Evolutionary conservation across 1,139 yeast genomes (phyloP).

Genomic region (Zygoascus meyerae): DNA sequence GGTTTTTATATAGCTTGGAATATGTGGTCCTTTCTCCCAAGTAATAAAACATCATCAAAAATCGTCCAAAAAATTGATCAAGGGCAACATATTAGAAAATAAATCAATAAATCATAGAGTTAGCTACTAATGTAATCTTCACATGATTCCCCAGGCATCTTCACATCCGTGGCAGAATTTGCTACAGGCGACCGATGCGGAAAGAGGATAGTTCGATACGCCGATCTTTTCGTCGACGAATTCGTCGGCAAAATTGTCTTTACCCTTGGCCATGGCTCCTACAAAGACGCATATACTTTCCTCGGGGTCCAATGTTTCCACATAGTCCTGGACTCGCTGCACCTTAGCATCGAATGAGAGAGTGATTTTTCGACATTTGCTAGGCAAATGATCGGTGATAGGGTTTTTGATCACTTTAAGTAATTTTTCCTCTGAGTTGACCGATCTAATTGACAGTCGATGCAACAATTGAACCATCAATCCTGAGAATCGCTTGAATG

Average conservation of each 20-base stretch:
- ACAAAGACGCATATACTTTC: conserved; percentile 97
- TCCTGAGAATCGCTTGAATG: conserved; percentile 95
- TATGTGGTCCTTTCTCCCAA: conserved; percentile 1
- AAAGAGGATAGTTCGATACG: conserved; percentile 87
- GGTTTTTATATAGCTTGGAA: not conserved
- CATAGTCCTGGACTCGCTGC: conserved; percentile 82
- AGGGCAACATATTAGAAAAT: not conserved
- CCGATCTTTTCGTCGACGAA: conserved; percentile 95
- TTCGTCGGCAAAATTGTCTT: conserved; percentile 95
- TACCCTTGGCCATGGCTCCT: conserved; percentile 99
- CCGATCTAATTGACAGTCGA: conserved; percentile 86
- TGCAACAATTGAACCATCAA: conserved; percentile 95
- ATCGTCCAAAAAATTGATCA: not conserved
- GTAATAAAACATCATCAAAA: conserved; percentile 3
- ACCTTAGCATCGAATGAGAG: conserved; percentile 92
- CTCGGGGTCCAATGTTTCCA: conserved; percentile 69
- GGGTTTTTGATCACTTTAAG: conserved; percentile 95
- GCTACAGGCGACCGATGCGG: conserved; percentile 97
- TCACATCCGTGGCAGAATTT: conserved; percentile 98
- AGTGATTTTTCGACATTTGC: conserved; percentile 90
- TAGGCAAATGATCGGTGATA: conserved; percentile 91
- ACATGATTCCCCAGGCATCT: conserved; percentile 88
- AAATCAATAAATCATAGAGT: not conserved
- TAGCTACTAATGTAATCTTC: conserved; percentile 5
- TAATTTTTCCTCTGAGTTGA: conserved; percentile 88